Percentiles rank a stretch among this genome's conserved stretches.
phyloP scores from a whole-genome alignment of 495 filamentous ascomycete species.

The Poronia punctata region DNA sequence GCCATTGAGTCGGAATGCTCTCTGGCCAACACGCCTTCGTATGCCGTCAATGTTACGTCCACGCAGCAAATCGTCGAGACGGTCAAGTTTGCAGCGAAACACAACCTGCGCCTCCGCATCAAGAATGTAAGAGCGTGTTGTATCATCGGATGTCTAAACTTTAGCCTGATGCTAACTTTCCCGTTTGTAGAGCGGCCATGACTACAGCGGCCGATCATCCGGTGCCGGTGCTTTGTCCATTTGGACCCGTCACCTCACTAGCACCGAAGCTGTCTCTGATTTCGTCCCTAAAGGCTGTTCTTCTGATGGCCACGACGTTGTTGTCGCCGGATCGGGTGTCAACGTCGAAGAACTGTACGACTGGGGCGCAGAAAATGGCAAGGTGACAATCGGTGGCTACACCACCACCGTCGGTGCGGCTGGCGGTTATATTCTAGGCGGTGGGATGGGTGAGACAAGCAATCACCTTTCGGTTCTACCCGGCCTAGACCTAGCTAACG shows the following conservation, averaged over 20 bases:
- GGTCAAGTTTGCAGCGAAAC: conserved; percentile 17
- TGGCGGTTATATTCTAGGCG: conserved; percentile 37
- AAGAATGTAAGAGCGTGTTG: conserved; percentile 9
- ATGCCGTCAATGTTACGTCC: conserved; percentile 17
- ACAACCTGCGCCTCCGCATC: conserved; percentile 17
- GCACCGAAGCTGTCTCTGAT: not conserved
- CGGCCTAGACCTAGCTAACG: not conserved
- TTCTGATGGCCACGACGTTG: conserved; percentile 17
- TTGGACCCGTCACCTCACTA: conserved; percentile 45
- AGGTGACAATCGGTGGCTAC: conserved; percentile 27
- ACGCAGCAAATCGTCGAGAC: conserved; percentile 8
- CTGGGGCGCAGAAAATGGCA: conserved; percentile 29
- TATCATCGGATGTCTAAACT: not conserved
- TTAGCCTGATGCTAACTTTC: conserved; percentile 43
- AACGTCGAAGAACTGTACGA: conserved; percentile 40
- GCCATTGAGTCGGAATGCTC: conserved; percentile 7
- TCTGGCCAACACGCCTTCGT: conserved; percentile 5
- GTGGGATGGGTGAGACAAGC: conserved; percentile 19
- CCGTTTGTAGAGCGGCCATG: conserved; percentile 41
- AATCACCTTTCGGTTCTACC: no score
- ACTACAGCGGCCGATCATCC: conserved; percentile 51
- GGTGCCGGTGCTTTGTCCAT: conserved; percentile 43
- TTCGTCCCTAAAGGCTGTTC: conserved; percentile 10
- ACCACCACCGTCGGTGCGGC: conserved; percentile 18
- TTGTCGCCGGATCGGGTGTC: conserved; percentile 41